Evolutionary conservation across 192 early-diverging fungal genomes (phyloP), one percentile per base, ranked within the genome.

Genomic region (Allomyces macrogynus): DNA sequence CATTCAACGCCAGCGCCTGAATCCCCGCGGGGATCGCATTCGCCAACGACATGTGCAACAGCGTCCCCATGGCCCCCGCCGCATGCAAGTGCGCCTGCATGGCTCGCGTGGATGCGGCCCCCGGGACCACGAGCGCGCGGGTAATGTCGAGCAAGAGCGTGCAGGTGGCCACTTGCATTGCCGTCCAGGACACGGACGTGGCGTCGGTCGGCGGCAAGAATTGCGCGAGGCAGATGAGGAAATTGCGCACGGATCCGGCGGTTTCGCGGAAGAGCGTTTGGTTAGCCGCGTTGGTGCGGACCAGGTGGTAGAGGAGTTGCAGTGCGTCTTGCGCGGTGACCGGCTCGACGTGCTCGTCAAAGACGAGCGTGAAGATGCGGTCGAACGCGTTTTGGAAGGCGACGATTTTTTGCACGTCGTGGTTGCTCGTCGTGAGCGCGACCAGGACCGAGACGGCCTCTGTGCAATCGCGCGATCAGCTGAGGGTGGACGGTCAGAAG

Each of bases 381-480:
- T 99, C 96, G 76, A 99, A 99, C 5, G 92, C 91, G 67, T 90
- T 94, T 66, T 97, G 90, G 76, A 99, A 99, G 16, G 96, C 95
- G 62, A 99, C 89, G 67, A 99, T 91, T 78, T 99, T 97, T 77
- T 99, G 96, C 24, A 99, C 88, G 64, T 97, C 94, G 11, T 91
- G 88, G 73, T 95, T 94, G 57, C 77, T 82, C 63, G 88, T 81
- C n/a, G 93, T 94, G 60, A 99, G 79, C 0, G 89, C 80, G 64
- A 95, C 95, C 69, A 99, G 67, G 25, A 99, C 73, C 67, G 95
- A 74, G 11, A 99, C 77, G 9, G 90, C 90, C 83, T 96, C 93
- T 92, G 73, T 60, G 10, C 24, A 61, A n/a, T 26, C 60, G 43
- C 16, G 27, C 66, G 42, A 63, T 10, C 12, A 20, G 25, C 27